Evolutionary conservation across 2,329 filamentous ascomycete genomes (phyloP), one percentile per base, ranked within the genome.

Genomic region (Mycosphaerella sp.): DNA sequence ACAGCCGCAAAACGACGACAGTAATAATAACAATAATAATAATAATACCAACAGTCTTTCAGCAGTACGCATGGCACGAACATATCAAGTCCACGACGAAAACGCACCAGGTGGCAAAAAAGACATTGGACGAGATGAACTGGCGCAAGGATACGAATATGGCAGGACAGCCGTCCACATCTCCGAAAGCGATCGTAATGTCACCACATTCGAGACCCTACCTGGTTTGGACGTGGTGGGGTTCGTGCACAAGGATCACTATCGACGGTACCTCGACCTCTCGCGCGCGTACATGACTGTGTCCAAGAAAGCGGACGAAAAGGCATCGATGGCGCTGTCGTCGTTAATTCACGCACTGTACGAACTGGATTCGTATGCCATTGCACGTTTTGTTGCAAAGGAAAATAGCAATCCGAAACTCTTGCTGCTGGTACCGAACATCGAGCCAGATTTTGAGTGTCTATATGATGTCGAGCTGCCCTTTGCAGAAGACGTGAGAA

Each of bases 131-230:
- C 83, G 83, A 54, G 90, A 95, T 11, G 82, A 89, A 12, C 78
- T 98, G 38, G 89, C 89, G n/a, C 95, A 90, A 69, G 93, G 93
- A 0, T 98, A 92, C 66, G 85, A 89, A 66, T 98, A 98, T 68
- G 93, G 93, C 44, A 81, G 90, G 53, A 96, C 92, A 0, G 89
- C 88, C 2, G 92, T 98, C 1, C 85, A 87, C 61, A 95, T 98
- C 62, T 88, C 83, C 60, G 85, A 91, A 62, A 86, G 86, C 0
- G 92, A 98, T 64, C 80, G 86, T 68, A 89, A 91, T 62, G 83
- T 96, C 54, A 95, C 89, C n/a, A 90, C 87, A 60, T 78, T 96
- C 34, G 85, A 95, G 64, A 93, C 89, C 0, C 71, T 74, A 8
- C 84, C 86, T 55, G 79, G 80, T 6, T 83, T 97, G 54, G 85